Evolutionary conservation across 495 filamentous ascomycete genomes (phyloP).

Genomic region (Cudoniella acicularis): DNA sequence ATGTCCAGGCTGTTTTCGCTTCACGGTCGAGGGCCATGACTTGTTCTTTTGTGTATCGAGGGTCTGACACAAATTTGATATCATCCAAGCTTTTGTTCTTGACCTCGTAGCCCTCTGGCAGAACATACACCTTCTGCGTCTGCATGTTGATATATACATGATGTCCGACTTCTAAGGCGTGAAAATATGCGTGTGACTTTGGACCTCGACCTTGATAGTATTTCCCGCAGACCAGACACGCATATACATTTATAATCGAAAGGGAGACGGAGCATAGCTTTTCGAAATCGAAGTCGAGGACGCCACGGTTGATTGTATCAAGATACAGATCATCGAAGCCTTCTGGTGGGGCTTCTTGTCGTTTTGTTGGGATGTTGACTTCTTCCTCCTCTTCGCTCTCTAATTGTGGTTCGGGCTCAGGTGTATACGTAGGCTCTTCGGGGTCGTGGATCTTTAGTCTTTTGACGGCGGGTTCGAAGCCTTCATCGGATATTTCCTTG

Average conservation of each 20-base stretch:
- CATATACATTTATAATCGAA: conserved; percentile 98
- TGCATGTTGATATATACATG: conserved; percentile 98
- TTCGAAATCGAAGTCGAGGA: conserved; percentile 96
- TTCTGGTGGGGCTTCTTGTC: conserved; percentile 75
- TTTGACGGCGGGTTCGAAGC: conserved; percentile 28
- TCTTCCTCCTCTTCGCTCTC: conserved; percentile 39
- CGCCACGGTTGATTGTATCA: conserved; percentile 86
- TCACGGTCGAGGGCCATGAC: conserved; percentile 78
- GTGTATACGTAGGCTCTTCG: neutral
- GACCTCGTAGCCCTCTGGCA: conserved; percentile 97
- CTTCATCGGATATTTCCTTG: neutral
- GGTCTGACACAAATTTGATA: conserved; percentile 97
- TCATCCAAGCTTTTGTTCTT: conserved; percentile 93
- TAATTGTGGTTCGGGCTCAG: conserved; percentile 30
- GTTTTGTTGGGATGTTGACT: conserved; percentile 38
- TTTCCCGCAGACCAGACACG: conserved; percentile 94
- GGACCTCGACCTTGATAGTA: conserved; percentile 94
- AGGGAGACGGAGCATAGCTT: conserved; percentile 94
- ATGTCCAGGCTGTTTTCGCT: conserved; percentile 69
- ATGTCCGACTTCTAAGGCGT: conserved; percentile 90
- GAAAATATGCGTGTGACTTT: conserved; percentile 95
- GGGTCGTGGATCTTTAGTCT: conserved; percentile 23
- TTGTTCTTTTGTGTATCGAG: conserved; percentile 73
- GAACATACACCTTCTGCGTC: conserved; percentile 89
- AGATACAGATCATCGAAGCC: conserved; percentile 96